Conservation (phyloP, 1,284 basidiomycete genomes). For the Coniophora puteana region DNA sequence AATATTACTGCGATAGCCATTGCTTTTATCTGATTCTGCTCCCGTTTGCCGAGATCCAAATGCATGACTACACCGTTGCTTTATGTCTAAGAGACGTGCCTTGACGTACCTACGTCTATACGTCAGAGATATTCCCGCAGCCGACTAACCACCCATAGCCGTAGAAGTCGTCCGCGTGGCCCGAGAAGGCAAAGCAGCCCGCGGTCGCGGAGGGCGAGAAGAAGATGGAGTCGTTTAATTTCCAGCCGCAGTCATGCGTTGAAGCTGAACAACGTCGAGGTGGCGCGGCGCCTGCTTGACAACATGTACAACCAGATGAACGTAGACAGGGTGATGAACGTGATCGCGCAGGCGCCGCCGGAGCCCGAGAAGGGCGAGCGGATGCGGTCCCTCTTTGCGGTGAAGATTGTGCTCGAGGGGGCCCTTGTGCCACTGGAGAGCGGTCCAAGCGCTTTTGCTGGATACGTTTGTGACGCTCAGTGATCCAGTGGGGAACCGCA, state of each 20-base stretch:
- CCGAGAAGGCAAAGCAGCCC: conserved; percentile 88
- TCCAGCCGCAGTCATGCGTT: conserved; percentile 90
- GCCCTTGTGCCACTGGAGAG: conserved; percentile 73
- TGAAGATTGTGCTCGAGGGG: conserved; percentile 92
- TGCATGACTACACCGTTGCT: too few species aligned
- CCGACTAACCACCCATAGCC: conserved; percentile 73
- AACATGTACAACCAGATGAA: conserved; percentile 92
- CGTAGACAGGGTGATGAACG: conserved; percentile 82
- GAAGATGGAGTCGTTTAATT: conserved; percentile 92
- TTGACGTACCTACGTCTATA: too few species aligned
- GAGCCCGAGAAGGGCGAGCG: conserved; percentile 65
- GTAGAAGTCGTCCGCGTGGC: conserved; percentile 89
- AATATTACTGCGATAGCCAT: too few species aligned
- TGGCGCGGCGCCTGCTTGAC: conserved; percentile 87
- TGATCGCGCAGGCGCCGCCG: conserved; percentile 59
- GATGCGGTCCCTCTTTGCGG: conserved; percentile 82
- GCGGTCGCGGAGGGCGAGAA: conserved; percentile 77
- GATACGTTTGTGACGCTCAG: conserved; percentile 96
- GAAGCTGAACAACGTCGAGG: conserved; percentile 98
- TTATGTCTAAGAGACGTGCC: too few species aligned
- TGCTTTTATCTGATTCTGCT: too few species aligned
- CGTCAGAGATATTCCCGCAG: conserved; percentile 91
- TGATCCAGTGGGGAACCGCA: conserved; percentile 85
- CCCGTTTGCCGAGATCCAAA: too few species aligned
- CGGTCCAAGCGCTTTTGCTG: conserved; percentile 62